These are phyloP conservation scores for Corylus americana DNA, from an alignment of 306 rosid genomes.

Conservation along the genomic window DNA sequence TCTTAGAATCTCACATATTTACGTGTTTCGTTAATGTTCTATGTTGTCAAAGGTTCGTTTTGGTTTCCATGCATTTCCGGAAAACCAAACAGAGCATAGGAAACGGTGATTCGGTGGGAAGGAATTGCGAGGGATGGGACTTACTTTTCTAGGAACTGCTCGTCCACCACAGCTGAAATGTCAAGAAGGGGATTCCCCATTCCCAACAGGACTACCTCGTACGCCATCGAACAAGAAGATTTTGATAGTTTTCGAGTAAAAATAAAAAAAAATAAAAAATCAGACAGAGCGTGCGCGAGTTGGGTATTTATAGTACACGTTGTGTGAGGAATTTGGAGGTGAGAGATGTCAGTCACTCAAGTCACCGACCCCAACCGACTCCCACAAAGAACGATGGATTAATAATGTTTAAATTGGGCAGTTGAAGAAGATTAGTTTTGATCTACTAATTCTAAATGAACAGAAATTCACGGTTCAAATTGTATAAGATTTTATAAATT, in stretches of 20 bases:
- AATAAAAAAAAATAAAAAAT: too few relatives aligned
- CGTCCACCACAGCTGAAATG: conserved; percentile 58
- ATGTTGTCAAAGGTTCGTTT: not conserved
- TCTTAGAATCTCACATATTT: not conserved
- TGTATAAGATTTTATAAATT: too few relatives aligned
- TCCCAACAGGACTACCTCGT: conserved; percentile 49
- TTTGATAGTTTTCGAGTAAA: not conserved
- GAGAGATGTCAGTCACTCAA: not conserved
- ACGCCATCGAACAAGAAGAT: conserved; percentile 36
- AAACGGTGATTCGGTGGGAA: not conserved
- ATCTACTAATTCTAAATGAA: too few relatives aligned
- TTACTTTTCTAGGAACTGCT: conserved; percentile 47
- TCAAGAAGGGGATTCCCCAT: conserved; percentile 71
- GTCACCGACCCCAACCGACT: not conserved
- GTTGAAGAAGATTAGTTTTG: too few relatives aligned
- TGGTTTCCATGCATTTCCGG: not conserved
- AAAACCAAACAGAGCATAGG: conserved; percentile 20
- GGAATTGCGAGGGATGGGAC: not conserved
- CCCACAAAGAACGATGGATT: too few relatives aligned
- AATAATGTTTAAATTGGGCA: too few relatives aligned
- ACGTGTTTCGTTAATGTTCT: not conserved
- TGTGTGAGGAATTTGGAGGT: not conserved
- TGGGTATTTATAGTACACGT: not conserved
- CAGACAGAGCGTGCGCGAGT: too few relatives aligned
- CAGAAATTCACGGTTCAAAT: too few relatives aligned